phyloP scores from a whole-genome alignment of 2,329 filamentous ascomycete genomes.

The Diaporthe citriasiana region DNA sequence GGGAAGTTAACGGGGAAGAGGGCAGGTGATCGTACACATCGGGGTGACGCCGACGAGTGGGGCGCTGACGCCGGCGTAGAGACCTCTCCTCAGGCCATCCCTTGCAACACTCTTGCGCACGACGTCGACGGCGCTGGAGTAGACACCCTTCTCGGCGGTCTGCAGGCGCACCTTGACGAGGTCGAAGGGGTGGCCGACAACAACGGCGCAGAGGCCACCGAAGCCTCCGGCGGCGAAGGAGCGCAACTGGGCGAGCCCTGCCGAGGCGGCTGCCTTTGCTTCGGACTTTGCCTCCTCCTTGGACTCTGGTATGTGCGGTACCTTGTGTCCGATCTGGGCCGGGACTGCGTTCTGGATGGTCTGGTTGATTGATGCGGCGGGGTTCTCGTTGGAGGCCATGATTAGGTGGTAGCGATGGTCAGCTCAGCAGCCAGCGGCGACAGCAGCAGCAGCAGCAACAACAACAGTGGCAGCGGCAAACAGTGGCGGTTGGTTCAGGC shows the following conservation, averaged over 20 bases:
- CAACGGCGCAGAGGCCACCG: conserved; percentile 91
- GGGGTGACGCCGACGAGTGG: conserved; percentile 96
- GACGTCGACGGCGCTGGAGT: conserved; percentile 90
- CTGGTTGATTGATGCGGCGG: conserved; percentile 51
- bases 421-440: conserved; percentile 8
- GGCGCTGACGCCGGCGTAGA: conserved; percentile 98
- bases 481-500: not conserved
- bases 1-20: not conserved
- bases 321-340: conserved; percentile 53
- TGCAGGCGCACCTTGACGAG: conserved; percentile 97
- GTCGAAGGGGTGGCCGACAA: conserved; percentile 97
- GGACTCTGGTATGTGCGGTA: conserved; percentile 61
- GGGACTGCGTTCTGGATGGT: conserved; percentile 52
- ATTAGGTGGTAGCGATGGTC: not conserved
- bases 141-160: conserved; percentile 94
- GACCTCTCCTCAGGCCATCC: conserved; percentile 83
- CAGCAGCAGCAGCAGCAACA: no score
- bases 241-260: conserved; percentile 71
- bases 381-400: conserved; percentile 39
- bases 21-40: conserved; percentile 82
- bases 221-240: conserved; percentile 92
- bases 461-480: no score
- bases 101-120: conserved; percentile 89
- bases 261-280: conserved; percentile 56
- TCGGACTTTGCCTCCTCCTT: conserved; percentile 61